These are phyloP conservation scores for Dioscorea alata DNA, from an alignment of 106 monocot species.

Conservation along the genomic window DNA sequence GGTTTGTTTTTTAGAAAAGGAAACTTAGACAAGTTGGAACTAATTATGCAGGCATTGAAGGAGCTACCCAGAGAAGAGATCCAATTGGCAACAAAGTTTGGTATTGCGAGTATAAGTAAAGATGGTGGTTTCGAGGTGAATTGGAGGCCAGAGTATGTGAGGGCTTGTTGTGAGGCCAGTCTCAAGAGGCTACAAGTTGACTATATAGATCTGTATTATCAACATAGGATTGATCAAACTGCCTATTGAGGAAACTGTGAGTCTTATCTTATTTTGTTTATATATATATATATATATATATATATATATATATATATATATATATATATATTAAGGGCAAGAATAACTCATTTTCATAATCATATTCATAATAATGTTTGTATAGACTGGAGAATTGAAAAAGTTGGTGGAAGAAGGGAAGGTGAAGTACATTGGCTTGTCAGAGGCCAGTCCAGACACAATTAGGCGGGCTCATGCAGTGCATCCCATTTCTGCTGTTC, in stretches of 20 bases:
- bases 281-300: too few relatives aligned
- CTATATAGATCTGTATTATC: slow-evolving; percentile 87
- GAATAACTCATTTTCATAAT: too few relatives aligned
- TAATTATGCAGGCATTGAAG: slow-evolving; percentile 32
- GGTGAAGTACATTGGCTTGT: too few relatives aligned
- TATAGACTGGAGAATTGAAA: too few relatives aligned
- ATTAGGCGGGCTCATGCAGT: too few relatives aligned
- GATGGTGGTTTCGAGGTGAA: slow-evolving; percentile 12
- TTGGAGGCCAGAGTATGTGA: slow-evolving; percentile 43
- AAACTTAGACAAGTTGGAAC: not conserved
- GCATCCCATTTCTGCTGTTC: slow-evolving; percentile 73
- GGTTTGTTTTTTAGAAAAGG: too few relatives aligned
- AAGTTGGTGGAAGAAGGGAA: too few relatives aligned
- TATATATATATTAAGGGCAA: not conserved
- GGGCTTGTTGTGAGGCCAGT: slow-evolving; percentile 65
- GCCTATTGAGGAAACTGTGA: slow-evolving; percentile 84
- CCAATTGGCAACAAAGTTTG: slow-evolving; percentile 51
- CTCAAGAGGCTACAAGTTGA: slow-evolving; percentile 72
- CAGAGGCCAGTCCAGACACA: too few relatives aligned
- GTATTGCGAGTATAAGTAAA: not conserved
- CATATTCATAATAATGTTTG: too few relatives aligned
- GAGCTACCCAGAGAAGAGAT: slow-evolving; percentile 39
- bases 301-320: too few relatives aligned
- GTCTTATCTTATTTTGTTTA: not conserved
- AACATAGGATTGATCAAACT: slow-evolving; percentile 69